phyloP scores from a whole-genome alignment of 345 rosid species.

The Lenwebbia sp. region DNA sequence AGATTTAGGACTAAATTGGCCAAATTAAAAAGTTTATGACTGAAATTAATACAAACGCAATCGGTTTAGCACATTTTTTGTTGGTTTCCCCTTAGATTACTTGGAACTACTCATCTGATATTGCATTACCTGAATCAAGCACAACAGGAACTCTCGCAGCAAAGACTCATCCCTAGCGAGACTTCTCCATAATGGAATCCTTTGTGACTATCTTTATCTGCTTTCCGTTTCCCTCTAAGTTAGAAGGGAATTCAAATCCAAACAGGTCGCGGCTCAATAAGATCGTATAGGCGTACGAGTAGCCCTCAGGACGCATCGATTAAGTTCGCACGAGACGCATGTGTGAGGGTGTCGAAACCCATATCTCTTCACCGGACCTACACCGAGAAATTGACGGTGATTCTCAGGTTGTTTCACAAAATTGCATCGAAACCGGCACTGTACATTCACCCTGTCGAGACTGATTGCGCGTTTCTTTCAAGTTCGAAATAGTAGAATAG shows the following conservation, averaged over 20 bases:
- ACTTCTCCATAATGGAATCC: not conserved
- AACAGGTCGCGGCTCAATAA: not conserved
- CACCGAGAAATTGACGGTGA: too few relatives aligned
- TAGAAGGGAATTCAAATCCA: not conserved
- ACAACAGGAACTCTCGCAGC: not conserved
- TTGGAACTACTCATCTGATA: not conserved
- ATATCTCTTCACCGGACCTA: not conserved
- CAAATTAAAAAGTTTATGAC: too few relatives aligned
- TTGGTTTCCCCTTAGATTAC: too few relatives aligned
- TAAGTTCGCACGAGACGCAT: not conserved
- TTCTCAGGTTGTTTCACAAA: too few relatives aligned
- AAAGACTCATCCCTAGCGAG: not conserved
- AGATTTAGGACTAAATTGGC: too few relatives aligned
- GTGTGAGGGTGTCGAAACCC: not conserved
- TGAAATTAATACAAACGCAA: too few relatives aligned
- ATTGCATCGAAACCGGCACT: too few relatives aligned
- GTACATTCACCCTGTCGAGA: not conserved
- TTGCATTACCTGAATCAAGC: not conserved
- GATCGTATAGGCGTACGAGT: not conserved
- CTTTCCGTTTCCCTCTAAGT: not conserved
- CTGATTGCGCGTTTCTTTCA: not conserved
- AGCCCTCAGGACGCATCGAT: not conserved
- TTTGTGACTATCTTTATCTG: not conserved
- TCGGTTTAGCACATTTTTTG: too few relatives aligned
- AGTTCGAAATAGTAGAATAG: not conserved